Conservation (phyloP, 257 asterid species). For the Fraxinus excelsior region DNA sequence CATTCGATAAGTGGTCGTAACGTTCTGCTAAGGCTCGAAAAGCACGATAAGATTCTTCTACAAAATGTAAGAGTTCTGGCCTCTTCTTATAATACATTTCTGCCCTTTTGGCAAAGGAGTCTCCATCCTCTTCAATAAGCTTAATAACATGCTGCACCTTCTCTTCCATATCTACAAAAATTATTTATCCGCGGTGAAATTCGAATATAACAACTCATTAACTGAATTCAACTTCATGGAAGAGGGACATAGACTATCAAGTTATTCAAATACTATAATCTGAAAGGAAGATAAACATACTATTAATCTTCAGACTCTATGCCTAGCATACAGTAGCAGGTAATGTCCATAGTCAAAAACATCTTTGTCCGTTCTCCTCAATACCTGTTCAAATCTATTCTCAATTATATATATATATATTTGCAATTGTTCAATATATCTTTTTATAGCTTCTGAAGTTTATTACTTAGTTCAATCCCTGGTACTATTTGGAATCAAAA, state of each 20-base stretch:
- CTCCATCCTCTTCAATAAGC: slow-evolving; percentile 27
- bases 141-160: slow-evolving; percentile 34
- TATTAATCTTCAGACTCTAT: no score
- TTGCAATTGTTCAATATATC: no score
- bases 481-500: neutral
- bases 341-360: neutral
- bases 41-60: slow-evolving; percentile 25
- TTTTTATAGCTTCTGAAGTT: no score
- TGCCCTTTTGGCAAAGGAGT: slow-evolving; percentile 29
- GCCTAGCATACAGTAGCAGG: neutral
- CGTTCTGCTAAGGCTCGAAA: slow-evolving; percentile 28
- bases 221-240: neutral
- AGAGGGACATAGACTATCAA: no score
- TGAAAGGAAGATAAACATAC: no score
- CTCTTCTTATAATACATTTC: slow-evolving; percentile 29
- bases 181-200: neutral
- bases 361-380: no score
- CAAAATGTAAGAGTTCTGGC: slow-evolving; percentile 23
- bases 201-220: neutral
- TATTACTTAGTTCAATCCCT: no score
- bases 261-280: no score
- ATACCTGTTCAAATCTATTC: no score
- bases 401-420: no score
- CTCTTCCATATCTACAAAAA: slow-evolving; percentile 47
- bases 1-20: slow-evolving; percentile 38